These are phyloP conservation scores for Xylariaceae sp. DNA, from an alignment of 2,329 filamentous ascomycete genomes.

Conservation along the genomic window DNA sequence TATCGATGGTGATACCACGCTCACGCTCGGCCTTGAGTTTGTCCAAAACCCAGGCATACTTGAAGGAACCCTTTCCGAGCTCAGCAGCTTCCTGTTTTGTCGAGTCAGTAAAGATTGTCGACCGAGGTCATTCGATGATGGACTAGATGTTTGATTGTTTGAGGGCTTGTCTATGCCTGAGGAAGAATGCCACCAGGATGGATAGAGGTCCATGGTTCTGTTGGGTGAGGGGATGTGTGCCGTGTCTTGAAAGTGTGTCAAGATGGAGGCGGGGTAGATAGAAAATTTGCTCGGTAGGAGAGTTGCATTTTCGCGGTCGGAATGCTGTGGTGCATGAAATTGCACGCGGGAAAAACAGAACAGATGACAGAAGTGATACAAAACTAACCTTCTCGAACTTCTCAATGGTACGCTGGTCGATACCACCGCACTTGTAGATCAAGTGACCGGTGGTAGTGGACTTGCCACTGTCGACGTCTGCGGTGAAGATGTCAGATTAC, in stretches of 20 bases:
- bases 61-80: constrained; percentile 99
- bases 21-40: constrained; percentile 99
- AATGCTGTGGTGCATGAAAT: constrained; percentile 2
- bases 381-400: constrained; percentile 99
- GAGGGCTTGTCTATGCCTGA: no score
- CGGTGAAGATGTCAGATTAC: constrained; percentile 11
- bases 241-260: constrained; percentile 5
- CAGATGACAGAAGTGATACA: constrained; percentile 16
- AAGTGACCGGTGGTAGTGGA: constrained; percentile 67
- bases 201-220: background rate
- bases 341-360: background rate
- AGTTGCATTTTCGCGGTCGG: background rate
- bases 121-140: background rate
- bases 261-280: constrained; percentile 27
- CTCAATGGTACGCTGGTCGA: constrained; percentile 99
- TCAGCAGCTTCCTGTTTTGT: constrained; percentile 84
- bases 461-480: constrained; percentile 49
- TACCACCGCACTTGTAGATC: constrained; percentile 99
- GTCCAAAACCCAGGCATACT: constrained; percentile 99
- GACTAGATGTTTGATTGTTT: no score
- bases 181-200: background rate
- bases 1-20: constrained; percentile 99
- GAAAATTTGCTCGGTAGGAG: constrained; percentile 28
- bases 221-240: constrained; percentile 14
- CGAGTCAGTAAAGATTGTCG: constrained; percentile 6